Percentiles rank a stretch among this genome's conserved stretches.
phyloP scores from a whole-genome alignment of 2,329 filamentous ascomycete genomes.

The Ascochyta koolunga region DNA sequence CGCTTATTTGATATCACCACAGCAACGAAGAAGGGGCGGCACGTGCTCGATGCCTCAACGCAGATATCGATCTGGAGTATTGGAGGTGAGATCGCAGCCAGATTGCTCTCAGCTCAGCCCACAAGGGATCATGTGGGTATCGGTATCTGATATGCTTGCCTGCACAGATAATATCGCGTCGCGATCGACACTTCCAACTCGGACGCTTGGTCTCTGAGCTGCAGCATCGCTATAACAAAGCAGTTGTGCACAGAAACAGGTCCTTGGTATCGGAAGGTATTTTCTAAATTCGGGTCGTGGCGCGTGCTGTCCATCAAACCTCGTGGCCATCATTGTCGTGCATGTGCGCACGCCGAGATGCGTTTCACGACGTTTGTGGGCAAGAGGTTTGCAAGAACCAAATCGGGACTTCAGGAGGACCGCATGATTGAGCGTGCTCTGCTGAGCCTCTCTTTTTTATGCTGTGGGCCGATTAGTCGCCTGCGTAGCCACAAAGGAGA shows the following conservation, averaged over 20 bases:
- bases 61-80: neutral
- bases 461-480: slow-evolving; percentile 13
- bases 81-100: neutral
- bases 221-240: too few relatives aligned
- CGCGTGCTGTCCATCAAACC: too few relatives aligned
- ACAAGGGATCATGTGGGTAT: too few relatives aligned
- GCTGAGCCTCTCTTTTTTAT: slow-evolving; percentile 21
- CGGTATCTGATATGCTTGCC: too few relatives aligned
- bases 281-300: too few relatives aligned
- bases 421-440: neutral
- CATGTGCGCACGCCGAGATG: neutral
- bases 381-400: neutral
- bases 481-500: slow-evolving; percentile 9
- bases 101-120: too few relatives aligned
- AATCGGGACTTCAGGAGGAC: neutral
- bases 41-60: slow-evolving; percentile 18
- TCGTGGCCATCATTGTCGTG: neutral
- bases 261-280: too few relatives aligned
- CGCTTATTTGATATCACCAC: slow-evolving; percentile 6
- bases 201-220: too few relatives aligned
- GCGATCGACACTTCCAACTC: too few relatives aligned
- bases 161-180: too few relatives aligned
- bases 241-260: too few relatives aligned
- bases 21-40: slow-evolving; percentile 13
- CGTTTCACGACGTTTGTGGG: too few relatives aligned